Evolutionary conservation across 2,329 filamentous ascomycete species (phyloP).

Genomic region (Emergomyces africanus): DNA sequence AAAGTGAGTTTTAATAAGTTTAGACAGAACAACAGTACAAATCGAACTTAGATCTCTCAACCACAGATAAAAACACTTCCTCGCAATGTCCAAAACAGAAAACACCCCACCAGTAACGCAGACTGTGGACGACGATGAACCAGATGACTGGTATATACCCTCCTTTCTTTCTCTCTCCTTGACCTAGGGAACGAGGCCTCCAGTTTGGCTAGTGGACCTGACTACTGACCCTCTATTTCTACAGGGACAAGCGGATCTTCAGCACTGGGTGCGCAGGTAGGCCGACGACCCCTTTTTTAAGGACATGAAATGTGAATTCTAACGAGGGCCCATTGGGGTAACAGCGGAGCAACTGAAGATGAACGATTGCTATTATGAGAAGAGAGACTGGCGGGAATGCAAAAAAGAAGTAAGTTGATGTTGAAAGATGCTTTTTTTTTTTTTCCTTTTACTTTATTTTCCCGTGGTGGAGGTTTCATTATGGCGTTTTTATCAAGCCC

Average conservation of each 20-base stretch:
- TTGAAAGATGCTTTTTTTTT: no score
- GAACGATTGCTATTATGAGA: conserved; percentile 92
- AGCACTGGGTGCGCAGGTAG: conserved; percentile 87
- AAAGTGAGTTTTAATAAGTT: no score
- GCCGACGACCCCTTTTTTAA: conserved; percentile 9
- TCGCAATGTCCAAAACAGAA: conserved; percentile 46
- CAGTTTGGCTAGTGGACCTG: background rate
- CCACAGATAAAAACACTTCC: background rate
- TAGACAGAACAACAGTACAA: no score
- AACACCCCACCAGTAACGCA: conserved; percentile 23
- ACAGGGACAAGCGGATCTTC: conserved; percentile 93
- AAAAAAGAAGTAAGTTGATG: conserved; percentile 63
- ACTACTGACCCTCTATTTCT: conserved; percentile 4
- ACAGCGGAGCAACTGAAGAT: conserved; percentile 76
- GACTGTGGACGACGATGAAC: conserved; percentile 64
- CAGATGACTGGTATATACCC: conserved; percentile 73
- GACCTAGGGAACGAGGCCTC: background rate
- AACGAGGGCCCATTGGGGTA: background rate
- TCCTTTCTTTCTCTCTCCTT: conserved; percentile 5
- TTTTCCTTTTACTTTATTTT: no score
- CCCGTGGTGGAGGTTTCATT: no score
- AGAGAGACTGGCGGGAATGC: conserved; percentile 90
- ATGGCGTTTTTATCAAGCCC: background rate
- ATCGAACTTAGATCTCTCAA: no score
- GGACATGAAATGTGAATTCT: background rate